phyloP scores from a whole-genome alignment of 345 rosid genomes.

The Arabis alpina region DNA sequence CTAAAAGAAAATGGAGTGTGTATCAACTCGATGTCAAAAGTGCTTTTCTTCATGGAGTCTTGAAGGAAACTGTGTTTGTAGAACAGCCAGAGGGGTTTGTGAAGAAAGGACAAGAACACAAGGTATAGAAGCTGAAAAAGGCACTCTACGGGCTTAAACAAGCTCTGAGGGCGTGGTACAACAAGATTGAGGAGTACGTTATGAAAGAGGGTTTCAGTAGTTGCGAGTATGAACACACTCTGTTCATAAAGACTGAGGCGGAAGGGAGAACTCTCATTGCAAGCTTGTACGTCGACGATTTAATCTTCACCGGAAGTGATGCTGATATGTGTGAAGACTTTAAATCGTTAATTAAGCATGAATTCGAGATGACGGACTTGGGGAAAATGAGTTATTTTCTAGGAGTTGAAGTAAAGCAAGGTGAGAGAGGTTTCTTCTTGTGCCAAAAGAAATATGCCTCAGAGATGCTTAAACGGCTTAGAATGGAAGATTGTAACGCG shows the following conservation, averaged over 20 bases:
- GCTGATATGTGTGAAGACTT: not conserved
- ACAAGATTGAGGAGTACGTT: not conserved
- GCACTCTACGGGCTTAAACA: not conserved
- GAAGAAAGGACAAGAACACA: not conserved
- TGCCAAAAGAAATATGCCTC: not conserved
- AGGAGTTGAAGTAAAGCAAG: not conserved
- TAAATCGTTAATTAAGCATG: not conserved
- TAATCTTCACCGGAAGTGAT: not conserved
- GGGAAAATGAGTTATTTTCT: not conserved
- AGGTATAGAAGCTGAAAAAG: not conserved
- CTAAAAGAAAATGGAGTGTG: not conserved
- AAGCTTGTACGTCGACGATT: not conserved
- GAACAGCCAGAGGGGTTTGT: not conserved
- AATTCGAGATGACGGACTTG: constrained; percentile 13
- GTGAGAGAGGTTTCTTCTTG: not conserved
- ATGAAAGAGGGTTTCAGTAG: not conserved
- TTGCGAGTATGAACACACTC: not conserved
- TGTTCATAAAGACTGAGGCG: not conserved
- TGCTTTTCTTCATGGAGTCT: not conserved
- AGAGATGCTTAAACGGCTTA: not conserved
- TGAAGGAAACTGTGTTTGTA: not conserved
- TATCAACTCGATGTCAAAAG: not conserved
- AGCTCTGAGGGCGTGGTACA: not conserved
- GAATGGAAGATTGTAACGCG: not conserved
- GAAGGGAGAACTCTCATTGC: not conserved